Evolutionary conservation across 352 stramenopile species (phyloP).

Genomic region (Phytophthora fragariaefolia): DNA sequence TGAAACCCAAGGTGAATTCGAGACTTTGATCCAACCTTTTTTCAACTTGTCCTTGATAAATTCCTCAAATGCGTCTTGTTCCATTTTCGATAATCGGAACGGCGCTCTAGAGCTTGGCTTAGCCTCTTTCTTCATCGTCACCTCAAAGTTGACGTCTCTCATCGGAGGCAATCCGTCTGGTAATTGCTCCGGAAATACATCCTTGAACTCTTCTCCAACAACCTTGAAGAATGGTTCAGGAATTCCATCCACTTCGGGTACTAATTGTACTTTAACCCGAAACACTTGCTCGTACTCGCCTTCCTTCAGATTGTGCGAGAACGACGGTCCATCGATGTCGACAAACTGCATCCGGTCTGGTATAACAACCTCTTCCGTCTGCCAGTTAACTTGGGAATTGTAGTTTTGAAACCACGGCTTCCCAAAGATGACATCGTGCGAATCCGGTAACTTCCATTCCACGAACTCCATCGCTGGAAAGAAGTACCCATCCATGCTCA

Average conservation of each 20-base stretch:
- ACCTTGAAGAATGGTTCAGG: constrained; percentile 8
- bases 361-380: constrained; percentile 12
- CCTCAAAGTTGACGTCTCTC: too few species aligned
- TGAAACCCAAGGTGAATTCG: too few species aligned
- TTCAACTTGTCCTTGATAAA: too few species aligned
- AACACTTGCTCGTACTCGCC: constrained; percentile 13
- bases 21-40: too few species aligned
- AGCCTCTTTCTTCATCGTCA: too few species aligned
- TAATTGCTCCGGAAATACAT: constrained; percentile 21
- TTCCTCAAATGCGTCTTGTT: too few species aligned
- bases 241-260: background rate
- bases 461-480: too few species aligned
- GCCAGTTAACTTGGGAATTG: constrained; percentile 16
- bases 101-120: too few species aligned
- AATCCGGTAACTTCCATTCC: constrained; percentile 8
- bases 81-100: too few species aligned
- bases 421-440: constrained; percentile 26
- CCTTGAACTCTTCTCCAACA: constrained; percentile 5
- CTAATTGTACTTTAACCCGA: constrained; percentile 5
- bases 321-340: constrained; percentile 15
- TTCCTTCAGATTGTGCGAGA: background rate
- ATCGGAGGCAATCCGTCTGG: constrained; percentile 15
- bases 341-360: constrained; percentile 1
- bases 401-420: too few species aligned
- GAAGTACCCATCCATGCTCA: too few species aligned